Percentiles rank a stretch among this genome's conserved stretches.
phyloP scores from a whole-genome alignment of 208 protist species.

The Leishmania aethiopica region DNA sequence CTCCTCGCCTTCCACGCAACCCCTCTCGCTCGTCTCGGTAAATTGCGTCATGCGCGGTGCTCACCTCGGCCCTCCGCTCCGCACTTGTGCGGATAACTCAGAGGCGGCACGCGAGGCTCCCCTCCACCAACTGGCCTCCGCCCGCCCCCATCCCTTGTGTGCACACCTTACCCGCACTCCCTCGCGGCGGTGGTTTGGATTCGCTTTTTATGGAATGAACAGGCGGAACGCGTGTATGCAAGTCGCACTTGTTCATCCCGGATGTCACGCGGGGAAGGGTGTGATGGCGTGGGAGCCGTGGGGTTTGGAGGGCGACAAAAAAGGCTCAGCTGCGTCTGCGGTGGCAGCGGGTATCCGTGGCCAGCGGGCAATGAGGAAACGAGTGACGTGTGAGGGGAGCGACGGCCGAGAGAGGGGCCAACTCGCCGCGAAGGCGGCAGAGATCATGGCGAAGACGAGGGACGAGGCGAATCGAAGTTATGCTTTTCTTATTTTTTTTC shows the following conservation, averaged over 20 bases:
- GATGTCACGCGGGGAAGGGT: not conserved
- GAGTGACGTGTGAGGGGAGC: no score
- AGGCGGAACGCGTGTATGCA: not conserved
- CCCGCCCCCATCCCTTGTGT: not conserved
- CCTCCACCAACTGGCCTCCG: not conserved
- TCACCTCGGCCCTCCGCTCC: no score
- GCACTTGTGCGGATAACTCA: no score
- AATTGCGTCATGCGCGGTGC: not conserved
- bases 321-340: not conserved
- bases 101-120: no score
- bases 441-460: no score
- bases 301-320: not conserved
- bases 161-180: not conserved
- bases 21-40: not conserved
- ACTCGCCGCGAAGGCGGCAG: not conserved
- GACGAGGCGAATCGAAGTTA: not conserved
- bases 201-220: not conserved
- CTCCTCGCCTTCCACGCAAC: not conserved
- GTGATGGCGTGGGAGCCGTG: not conserved
- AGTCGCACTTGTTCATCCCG: not conserved
- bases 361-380: not conserved
- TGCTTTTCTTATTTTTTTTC: slow-evolving; percentile 1
- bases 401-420: not conserved
- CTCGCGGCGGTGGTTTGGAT: not conserved
- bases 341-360: not conserved